Base-by-base conservation (phyloP, 164 flowering plant species). In the Vitis labrusca region DNA sequence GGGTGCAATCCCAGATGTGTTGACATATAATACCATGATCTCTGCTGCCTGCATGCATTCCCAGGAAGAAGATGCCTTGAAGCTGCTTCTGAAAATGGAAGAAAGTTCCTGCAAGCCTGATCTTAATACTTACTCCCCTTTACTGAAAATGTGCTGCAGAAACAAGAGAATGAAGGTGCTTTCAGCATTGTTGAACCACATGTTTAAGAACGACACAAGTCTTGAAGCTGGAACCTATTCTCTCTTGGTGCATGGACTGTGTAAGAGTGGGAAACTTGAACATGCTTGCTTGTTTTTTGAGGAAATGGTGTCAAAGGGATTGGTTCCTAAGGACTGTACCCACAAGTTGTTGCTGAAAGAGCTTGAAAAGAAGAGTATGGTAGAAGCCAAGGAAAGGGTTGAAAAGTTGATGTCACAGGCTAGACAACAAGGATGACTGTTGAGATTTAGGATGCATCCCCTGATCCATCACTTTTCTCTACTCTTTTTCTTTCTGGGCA, bases 111-210 rank as follows among this genome's bases (percentile, higher is more conserved):
- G 90, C 77, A 80, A 82, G 67, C 91, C 91, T 57, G 79, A 84
- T 70, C 50, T 85, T 32, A 51, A 76, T 74, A 89, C 88, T 13
- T 89, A 89, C 73, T 71, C 77, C 1, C 89, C 89, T 55, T 73
- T 89, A 57, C 59, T 91, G 75, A 86, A 87, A 78, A 76, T 87
- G 83, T 86, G 84, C 62, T 82, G 90, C 73, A 76, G 73, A 60
- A 88, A 71, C 79, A 86, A 85, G 63, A 70, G 84, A 76, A 83
- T 87, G 86, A 86, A 81, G 79, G 75, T 85, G 63, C 88, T 91
- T 50, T 64, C 53, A 9, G 81, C 82, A 77, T 68, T 91, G 60
- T 67, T 87, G 66, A 61, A 61, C 59, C 88, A 91, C 76, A 91
- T 87, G 88, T 78, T 84, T 49, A 76, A 68, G 53, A 87, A 83